Conservation (phyloP, 495 filamentous ascomycete genomes). For the Amphirosellinia nigrospora region DNA sequence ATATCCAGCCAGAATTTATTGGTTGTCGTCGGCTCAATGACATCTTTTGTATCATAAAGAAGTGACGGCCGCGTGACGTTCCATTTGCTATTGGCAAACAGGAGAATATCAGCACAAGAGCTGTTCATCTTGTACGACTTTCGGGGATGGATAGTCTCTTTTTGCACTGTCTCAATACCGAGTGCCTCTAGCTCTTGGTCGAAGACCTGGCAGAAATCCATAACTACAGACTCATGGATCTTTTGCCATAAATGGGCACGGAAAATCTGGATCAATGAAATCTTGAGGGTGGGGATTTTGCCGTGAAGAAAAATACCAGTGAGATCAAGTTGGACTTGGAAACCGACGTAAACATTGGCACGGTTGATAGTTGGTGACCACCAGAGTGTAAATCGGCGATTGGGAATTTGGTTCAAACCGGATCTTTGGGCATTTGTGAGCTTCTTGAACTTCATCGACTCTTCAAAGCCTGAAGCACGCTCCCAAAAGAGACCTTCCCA, state of each 20-base stretch:
- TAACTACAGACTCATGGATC: slow-evolving; percentile 98
- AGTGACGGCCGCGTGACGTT: slow-evolving; percentile 93
- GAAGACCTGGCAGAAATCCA: slow-evolving; percentile 99
- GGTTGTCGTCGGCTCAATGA: slow-evolving; percentile 91
- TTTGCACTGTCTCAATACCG: slow-evolving; percentile 98
- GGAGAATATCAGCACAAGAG: slow-evolving; percentile 96
- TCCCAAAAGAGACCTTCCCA: slow-evolving; percentile 99
- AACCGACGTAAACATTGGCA: slow-evolving; percentile 89
- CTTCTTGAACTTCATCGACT: slow-evolving; percentile 99
- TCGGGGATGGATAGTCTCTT: slow-evolving; percentile 98
- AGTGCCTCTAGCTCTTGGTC: slow-evolving; percentile 96
- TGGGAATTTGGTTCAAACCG: slow-evolving; percentile 99
- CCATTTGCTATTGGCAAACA: slow-evolving; percentile 99
- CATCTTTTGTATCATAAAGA: slow-evolving; percentile 95
- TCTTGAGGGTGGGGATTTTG: slow-evolving; percentile 98
- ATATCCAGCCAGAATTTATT: slow-evolving; percentile 99
- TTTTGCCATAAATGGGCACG: slow-evolving; percentile 99
- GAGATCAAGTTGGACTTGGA: slow-evolving; percentile 98
- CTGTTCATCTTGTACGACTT: slow-evolving; percentile 99
- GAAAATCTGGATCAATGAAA: slow-evolving; percentile 99
- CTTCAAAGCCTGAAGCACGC: slow-evolving; percentile 79
- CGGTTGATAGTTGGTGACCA: slow-evolving; percentile 88
- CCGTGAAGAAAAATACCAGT: slow-evolving; percentile 99
- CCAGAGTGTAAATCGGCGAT: slow-evolving; percentile 99
- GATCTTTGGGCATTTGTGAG: slow-evolving; percentile 97